phyloP scores from a whole-genome alignment of 1,139 yeast species.

The Debaryomyces psychrophilus region DNA sequence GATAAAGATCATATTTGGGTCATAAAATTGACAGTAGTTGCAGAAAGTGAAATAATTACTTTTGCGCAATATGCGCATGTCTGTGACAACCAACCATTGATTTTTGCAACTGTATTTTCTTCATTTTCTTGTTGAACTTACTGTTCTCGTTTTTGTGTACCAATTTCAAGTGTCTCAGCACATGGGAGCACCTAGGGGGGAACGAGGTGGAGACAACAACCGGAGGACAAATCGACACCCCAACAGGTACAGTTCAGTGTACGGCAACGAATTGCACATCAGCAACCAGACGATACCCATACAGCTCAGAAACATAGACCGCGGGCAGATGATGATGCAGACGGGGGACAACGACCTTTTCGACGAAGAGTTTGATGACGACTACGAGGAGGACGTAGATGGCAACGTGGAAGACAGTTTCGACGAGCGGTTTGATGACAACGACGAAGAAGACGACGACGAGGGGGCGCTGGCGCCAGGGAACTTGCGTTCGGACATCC shows the following conservation, averaged over 20 bases:
- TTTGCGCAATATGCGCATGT: conserved; percentile 6
- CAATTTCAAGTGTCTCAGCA: conserved; percentile 55
- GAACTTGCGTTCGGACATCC: conserved; percentile 19
- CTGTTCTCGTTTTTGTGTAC: conserved; percentile 41
- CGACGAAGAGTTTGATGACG: conserved; percentile 14
- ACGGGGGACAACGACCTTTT: conserved; percentile 13
- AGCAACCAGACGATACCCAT: conserved; percentile 14
- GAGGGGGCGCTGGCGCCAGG: conserved; percentile 15
- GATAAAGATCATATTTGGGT: neutral
- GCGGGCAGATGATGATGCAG: conserved; percentile 13
- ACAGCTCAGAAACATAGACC: conserved; percentile 14
- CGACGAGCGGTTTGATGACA: conserved; percentile 9
- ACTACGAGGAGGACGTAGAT: conserved; percentile 13
- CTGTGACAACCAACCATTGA: neutral
- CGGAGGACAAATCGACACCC: neutral
- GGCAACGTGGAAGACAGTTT: conserved; percentile 6
- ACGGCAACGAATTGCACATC: conserved; percentile 15
- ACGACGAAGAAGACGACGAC: conserved; percentile 7
- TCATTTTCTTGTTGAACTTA: conserved; percentile 15
- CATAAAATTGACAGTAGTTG: neutral
- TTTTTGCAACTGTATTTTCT: conserved; percentile 8
- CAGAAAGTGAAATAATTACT: neutral
- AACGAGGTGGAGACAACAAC: neutral
- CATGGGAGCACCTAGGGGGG: neutral
- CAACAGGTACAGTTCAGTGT: conserved; percentile 10